These are phyloP conservation scores for Chrysosporium keratinophilum DNA, from an alignment of 2,329 filamentous ascomycete species.

Conservation along the genomic window DNA sequence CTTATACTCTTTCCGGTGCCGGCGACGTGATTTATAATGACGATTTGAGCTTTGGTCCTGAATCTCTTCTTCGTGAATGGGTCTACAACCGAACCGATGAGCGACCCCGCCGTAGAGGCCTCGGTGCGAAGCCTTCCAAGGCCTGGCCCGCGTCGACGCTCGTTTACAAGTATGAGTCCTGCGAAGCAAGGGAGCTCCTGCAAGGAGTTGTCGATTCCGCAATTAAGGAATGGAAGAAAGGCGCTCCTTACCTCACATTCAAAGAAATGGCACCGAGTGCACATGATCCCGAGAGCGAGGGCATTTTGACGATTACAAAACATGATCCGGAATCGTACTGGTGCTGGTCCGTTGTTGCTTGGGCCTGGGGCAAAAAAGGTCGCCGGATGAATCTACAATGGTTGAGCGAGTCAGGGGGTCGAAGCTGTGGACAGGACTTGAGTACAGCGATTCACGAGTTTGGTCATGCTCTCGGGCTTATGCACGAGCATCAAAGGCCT, in stretches of 20 bases:
- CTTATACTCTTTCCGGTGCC: conserved; percentile 2
- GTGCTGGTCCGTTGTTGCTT: conserved; percentile 9
- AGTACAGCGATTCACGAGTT: conserved; percentile 9
- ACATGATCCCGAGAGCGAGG: conserved; percentile 3
- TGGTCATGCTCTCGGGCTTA: conserved; percentile 5
- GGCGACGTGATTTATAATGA: conserved; percentile 7
- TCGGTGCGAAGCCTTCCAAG: background rate
- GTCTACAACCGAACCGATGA: background rate
- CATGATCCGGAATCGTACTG: conserved; percentile 6
- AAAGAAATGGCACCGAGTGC: conserved; percentile 6
- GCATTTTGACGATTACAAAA: conserved; percentile 7
- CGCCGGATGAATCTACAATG: conserved; percentile 8
- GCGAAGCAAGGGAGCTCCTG: conserved; percentile 1
- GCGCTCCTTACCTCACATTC: conserved; percentile 1
- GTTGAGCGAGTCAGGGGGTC: conserved; percentile 1
- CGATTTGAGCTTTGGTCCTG: conserved; percentile 7
- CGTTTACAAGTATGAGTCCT: conserved; percentile 8
- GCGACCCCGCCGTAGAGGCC: conserved; percentile 1
- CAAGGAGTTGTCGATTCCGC: conserved; percentile 10
- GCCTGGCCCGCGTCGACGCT: conserved; percentile 6
- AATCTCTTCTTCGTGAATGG: conserved; percentile 6
- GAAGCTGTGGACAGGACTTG: conserved; percentile 8
- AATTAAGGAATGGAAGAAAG: conserved; percentile 7
- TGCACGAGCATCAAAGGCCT: conserved; percentile 9
- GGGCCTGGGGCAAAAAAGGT: conserved; percentile 3